phyloP scores from a whole-genome alignment of 2,329 filamentous ascomycete genomes.

The Nectriaceae sp. region DNA sequence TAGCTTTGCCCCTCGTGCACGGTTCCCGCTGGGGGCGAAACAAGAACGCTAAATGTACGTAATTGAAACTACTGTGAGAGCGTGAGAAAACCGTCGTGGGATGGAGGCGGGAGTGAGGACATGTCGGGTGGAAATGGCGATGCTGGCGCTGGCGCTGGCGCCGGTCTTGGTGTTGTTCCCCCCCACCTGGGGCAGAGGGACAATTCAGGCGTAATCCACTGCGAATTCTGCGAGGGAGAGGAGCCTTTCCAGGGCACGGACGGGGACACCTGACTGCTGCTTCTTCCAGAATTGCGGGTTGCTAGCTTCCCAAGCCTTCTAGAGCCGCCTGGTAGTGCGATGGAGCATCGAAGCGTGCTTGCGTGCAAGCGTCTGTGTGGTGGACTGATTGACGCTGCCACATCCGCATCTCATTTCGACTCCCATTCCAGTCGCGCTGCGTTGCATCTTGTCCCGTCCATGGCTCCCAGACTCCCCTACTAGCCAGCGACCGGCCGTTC shows the following conservation, averaged over 20 bases:
- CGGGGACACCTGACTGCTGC: background rate
- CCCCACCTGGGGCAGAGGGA: background rate
- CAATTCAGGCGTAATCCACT: background rate
- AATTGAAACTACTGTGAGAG: background rate
- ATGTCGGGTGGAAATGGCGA: slow-evolving; percentile 11
- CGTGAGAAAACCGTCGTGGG: background rate
- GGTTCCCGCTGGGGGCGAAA: no score
- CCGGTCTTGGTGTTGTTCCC: no score
- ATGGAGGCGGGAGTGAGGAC: slow-evolving; percentile 1
- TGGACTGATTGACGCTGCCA: no score
- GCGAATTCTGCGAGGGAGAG: no score
- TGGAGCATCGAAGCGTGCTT: no score
- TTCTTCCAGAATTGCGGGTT: slow-evolving; percentile 12
- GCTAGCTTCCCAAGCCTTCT: background rate
- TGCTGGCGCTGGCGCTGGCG: slow-evolving; percentile 4
- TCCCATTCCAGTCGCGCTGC: no score
- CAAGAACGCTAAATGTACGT: no score
- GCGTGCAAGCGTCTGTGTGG: no score
- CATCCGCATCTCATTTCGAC: no score
- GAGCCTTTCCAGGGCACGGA: background rate
- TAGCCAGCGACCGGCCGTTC: background rate
- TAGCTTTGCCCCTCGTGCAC: no score
- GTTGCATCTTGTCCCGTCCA: no score
- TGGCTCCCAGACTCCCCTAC: no score
- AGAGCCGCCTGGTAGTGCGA: slow-evolving; percentile 7